Base-by-base conservation (phyloP, 306 rosid species). In the Hippophae gyantsensis region DNA sequence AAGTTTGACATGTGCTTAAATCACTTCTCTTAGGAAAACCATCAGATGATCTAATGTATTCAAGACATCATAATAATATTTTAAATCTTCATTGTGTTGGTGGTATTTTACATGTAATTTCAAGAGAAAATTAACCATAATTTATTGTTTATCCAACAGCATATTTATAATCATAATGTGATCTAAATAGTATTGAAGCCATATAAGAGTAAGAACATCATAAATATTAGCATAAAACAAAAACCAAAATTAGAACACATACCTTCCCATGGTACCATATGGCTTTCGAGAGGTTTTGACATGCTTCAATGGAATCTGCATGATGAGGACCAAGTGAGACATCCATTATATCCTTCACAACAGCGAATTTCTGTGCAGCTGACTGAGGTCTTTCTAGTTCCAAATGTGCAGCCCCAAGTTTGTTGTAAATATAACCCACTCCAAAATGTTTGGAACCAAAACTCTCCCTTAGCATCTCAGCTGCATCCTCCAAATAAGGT, bases 391-490 rank as follows among this genome's bases (percentile, higher is more conserved):
- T 83, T 66, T 81, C 89, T 74, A 90, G 79, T 73, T 90, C 96
- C 71, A 90, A 74, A 78, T 85, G 87, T 40, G 97, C 97, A 40
- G 97, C 96, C 62, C 96, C 97, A 66, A 90, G 77, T 69, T 90
- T 90, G 80, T 87, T 90, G 84, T 87, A 90, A 51, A 90, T 83
- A 65, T 90, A 90, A 46, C 94, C 96, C 11, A 90, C 88, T 69
- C 96, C 97, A 78, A 84, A 90, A 81, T 90, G 97, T 77, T 81
- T 90, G 76, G 94, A 76, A 62, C 96, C 97, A 79, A 90, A 90
- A 73, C 96, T 79, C 67, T 87, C 96, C 68, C 76, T 85, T 81
- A 87, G 74, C 64, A 79, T 85, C 76, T 87, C 94, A 13, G 87
- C 96, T 57, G 96, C 96, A 74, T 81, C 74, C 82, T 87, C 97